Evolutionary conservation across 2,329 filamentous ascomycete genomes (phyloP), one percentile per base, ranked within the genome.

Genomic region (Chalaropsis ovoidea): DNA sequence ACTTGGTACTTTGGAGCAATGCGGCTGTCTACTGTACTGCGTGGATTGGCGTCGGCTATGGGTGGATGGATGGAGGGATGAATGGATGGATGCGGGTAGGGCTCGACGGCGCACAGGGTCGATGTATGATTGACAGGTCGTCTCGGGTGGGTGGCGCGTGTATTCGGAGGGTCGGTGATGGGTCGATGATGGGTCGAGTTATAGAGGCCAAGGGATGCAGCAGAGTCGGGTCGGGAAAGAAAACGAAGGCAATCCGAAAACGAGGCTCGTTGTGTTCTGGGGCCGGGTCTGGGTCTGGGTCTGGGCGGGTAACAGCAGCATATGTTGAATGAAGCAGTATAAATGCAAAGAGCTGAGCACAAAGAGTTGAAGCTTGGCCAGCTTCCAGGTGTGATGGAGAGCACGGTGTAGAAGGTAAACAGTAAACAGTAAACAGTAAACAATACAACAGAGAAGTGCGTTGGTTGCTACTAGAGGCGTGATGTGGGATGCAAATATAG

Each of bases 211-310:
- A 47, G 42, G 6, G 22, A 62, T 43, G 60, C n/a, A 45, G 42
- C n/a, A 17, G 41, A 39, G 61, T 42, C 7, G 43, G 17, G 61
- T 35, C 11, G 42, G 27, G 8, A n/a, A n/a, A 47, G 62, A 67
- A 61, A 52, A 42, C 62, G 47, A 31, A 39, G 22, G 49, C 63
- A 42, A 65, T 64, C 41, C 60, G 66, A 65, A 65, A 65, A 67
- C 60, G 63, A 65, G 60, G 41, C 47, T 31, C 24, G 52, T 43
- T 3, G 66, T 69, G 67, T n/a, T n/a, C 71, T 67, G 68, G 65
- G 67, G 69, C 68, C 69, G 70, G 70, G 70, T 69, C 68, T 67
- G 42, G 19, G 60, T 69, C 68, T 65, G 8, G 63, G 56, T 35
- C 17, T 17, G 27, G 27, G 52, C n/a, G n/a, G n/a, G 24, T 15